Base-by-base conservation (phyloP, 1,284 basidiomycete genomes). In the Tremellales sp. region DNA sequence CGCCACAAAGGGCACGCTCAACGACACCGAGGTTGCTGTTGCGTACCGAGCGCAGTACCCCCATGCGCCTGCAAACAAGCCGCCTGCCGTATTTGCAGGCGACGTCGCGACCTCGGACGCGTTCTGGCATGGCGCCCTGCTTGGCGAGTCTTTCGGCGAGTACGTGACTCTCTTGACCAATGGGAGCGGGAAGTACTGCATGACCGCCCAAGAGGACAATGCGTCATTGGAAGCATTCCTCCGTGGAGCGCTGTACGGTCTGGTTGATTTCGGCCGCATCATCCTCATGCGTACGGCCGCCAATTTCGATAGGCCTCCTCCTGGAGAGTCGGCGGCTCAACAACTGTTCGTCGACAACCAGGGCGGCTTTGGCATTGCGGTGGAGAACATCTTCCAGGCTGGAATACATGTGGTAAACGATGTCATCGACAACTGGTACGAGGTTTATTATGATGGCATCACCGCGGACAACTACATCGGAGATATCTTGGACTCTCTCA, bases 161-260 rank as follows among this genome's bases (percentile, higher is more conserved):
- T 65, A 66, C 27, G 74, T 71, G 26, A 10, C 40, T 10, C 37
- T 56, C 9, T n/a, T n/a, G n/a, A n/a, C n/a, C n/a, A n/a, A n/a
- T n/a, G n/a, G n/a, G n/a, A n/a, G n/a, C n/a, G 75, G 58, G n/a
- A 56, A 49, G 16, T 76, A 75, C 56, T 72, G 70, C 51, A 69
- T 70, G 16, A 72, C 74, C 7, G 73, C 73, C 24, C 74, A 77
- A 51, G 76, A 77, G 53, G 76, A 77, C 60, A 76, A 75, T 50
- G 74, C 69, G 8, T 70, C 66, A 21, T 70, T 76, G 26, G 72
- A 70, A 35, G 63, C 65, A 3, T 65, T 76, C 26, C 49, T 76
- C 19, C 71, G 75, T 19, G 74, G 66, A 3, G 61, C 67, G 29
- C 50, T 68, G 34, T 59, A 65, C 29, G 61, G 65, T 2, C 56